Base-by-base conservation (phyloP, 2,329 filamentous ascomycete genomes). In the Chalara sp. region DNA sequence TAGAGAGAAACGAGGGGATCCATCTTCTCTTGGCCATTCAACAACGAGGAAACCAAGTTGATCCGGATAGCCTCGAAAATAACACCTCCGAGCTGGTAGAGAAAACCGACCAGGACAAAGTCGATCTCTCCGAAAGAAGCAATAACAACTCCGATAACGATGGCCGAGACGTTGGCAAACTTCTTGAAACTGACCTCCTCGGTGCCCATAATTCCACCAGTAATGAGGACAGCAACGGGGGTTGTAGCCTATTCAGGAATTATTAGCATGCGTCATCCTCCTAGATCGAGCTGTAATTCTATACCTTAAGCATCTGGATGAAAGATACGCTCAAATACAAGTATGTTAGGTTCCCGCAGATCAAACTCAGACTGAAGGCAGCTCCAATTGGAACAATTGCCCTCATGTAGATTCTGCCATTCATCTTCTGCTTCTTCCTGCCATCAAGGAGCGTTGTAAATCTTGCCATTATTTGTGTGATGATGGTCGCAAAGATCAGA, bases 281-380 rank as follows among this genome's bases (percentile, higher is more conserved):
- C 33, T 5, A 11, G 5, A 7, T 31, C 8, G 13, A 7, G 21
- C 44, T 32, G 30, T n/a, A 6, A 13, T 21, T 28, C 46, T 49
- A n/a, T 56, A 89, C 86, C 87, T 97, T 97, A 70, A 97, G 84
- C 92, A 97, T 97, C 78, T 97, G 92, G 65, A 97, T 97, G 71
- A 97, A 97, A 54, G 92, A 87, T 53, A 97, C 92, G 60, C 87
- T 93, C 55, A 97, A 81, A 72, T 96, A 96, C 50, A 96, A 81
- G 68, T 97, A 97, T 62, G 92, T 90, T 72, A 95, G 73, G 75
- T 97, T 97, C 66, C 91, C 90, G 72, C 90, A 96, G 68, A 97
- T 96, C 75, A 97, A 79, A 71, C 87, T 93, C 75, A 96, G 76
- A 68, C 87, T 93, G 83, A 96, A 97, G 75, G 96, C 95, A 67